These are phyloP conservation scores for Auricularia sp. DNA, from an alignment of 768 basidiomycete species.

Conservation along the genomic window DNA sequence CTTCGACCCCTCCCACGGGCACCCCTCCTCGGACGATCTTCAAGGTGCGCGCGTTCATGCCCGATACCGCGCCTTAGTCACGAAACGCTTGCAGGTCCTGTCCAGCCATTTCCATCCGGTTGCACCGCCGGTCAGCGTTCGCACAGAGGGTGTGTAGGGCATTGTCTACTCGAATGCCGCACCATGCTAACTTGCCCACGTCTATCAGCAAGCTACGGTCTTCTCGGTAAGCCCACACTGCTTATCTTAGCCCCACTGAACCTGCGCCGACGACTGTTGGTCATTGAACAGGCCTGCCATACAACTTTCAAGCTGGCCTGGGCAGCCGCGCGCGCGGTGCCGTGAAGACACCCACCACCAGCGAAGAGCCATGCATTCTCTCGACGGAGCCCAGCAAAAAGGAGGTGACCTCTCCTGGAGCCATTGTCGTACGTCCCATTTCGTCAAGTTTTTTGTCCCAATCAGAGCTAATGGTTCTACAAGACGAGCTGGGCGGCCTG, in stretches of 20 bases:
- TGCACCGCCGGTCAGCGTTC: neutral
- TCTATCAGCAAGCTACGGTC: neutral
- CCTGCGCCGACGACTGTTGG: too few relatives aligned
- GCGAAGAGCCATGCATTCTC: neutral
- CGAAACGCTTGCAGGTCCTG: neutral
- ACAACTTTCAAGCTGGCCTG: neutral
- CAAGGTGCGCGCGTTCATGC: too few relatives aligned
- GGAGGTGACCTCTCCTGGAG: neutral
- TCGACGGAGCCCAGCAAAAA: neutral
- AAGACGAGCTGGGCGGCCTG: slow-evolving; percentile 18
- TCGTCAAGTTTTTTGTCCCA: neutral
- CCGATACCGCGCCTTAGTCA: neutral
- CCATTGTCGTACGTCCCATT: neutral
- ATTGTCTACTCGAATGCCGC: neutral
- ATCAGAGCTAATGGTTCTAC: neutral
- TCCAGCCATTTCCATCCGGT: neutral
- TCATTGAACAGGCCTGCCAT: neutral
- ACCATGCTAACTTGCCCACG: neutral
- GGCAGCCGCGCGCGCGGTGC: neutral
- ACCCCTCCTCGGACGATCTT: neutral
- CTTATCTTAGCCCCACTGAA: too few relatives aligned
- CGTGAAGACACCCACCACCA: neutral
- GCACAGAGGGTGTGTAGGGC: neutral
- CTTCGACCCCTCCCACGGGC: neutral
- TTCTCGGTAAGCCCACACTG: neutral